These are phyloP conservation scores for Solanum hybrid DNA, from an alignment of 305 asterid genomes.

Conservation along the genomic window DNA sequence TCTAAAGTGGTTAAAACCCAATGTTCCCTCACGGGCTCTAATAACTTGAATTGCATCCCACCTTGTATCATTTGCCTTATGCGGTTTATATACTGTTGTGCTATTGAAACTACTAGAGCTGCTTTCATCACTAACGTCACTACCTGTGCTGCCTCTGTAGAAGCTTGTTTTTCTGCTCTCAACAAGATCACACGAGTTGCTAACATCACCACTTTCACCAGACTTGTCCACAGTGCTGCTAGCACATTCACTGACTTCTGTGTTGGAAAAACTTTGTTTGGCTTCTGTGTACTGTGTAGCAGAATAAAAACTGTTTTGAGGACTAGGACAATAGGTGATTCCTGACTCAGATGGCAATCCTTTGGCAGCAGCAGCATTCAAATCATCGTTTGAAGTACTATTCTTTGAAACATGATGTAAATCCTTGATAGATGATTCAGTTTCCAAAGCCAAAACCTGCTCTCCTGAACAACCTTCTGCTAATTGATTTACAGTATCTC, in stretches of 20 bases:
- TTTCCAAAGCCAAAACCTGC: slow-evolving; percentile 6
- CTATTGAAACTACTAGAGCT: slow-evolving; percentile 38
- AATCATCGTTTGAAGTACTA: slow-evolving; percentile 18
- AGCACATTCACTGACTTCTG: slow-evolving; percentile 62
- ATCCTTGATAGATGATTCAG: slow-evolving; percentile 14
- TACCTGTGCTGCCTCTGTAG: slow-evolving; percentile 58
- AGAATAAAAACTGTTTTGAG: slow-evolving; percentile 78
- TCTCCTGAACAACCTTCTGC: slow-evolving; percentile 18
- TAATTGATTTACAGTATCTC: slow-evolving; percentile 17
- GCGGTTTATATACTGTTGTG: slow-evolving; percentile 36
- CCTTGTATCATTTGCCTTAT: slow-evolving; percentile 42
- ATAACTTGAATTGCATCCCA: slow-evolving; percentile 51
- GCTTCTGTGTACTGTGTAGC: slow-evolving; percentile 74
- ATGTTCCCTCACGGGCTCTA: slow-evolving; percentile 27
- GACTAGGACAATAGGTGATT: slow-evolving; percentile 55
- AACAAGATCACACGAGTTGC: slow-evolving; percentile 51
- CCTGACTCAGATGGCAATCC: slow-evolving; percentile 41
- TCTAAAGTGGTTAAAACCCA: slow-evolving; percentile 38
- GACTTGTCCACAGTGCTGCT: slow-evolving; percentile 65
- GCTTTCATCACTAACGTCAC: slow-evolving; percentile 48
- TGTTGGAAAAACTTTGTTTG: slow-evolving; percentile 79
- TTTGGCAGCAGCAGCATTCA: slow-evolving; percentile 23
- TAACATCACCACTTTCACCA: slow-evolving; percentile 49
- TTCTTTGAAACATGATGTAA: slow-evolving; percentile 18
- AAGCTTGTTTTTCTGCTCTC: slow-evolving; percentile 68